Evolutionary conservation across 352 stramenopile species (phyloP).

Genomic region (Globisporangium cystogenes): DNA sequence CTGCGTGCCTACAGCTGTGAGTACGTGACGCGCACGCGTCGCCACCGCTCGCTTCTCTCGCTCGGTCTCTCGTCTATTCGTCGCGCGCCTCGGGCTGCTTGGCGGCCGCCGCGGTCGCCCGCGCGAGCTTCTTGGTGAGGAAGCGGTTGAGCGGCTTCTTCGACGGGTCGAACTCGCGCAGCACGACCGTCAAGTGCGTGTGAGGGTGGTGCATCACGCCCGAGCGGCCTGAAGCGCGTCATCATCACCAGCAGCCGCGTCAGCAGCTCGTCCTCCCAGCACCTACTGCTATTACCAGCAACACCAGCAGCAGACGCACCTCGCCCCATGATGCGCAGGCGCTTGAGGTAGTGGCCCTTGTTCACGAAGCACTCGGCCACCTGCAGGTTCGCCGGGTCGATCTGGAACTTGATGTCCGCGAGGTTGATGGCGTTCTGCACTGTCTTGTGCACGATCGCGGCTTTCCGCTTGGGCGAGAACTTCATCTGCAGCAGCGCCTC

Average conservation of each 20-base stretch:
- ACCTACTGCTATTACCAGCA: too few species aligned
- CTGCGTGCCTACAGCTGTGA: too few species aligned
- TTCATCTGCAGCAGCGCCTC: slow-evolving; percentile 84
- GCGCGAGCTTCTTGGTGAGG: slow-evolving; percentile 67
- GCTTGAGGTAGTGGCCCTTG: slow-evolving; percentile 81
- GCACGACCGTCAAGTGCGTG: slow-evolving; percentile 73
- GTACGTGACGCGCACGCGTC: too few species aligned
- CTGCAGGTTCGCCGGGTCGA: slow-evolving; percentile 81
- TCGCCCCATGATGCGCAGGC: slow-evolving; percentile 80
- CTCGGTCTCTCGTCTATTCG: slow-evolving; percentile 24
- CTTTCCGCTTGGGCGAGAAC: slow-evolving; percentile 83
- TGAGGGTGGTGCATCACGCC: slow-evolving; percentile 83
- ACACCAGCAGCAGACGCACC: slow-evolving; percentile 28
- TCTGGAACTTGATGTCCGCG: slow-evolving; percentile 86
- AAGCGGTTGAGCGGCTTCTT: slow-evolving; percentile 74
- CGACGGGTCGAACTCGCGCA: slow-evolving; percentile 74
- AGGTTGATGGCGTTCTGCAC: slow-evolving; percentile 86
- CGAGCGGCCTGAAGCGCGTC: slow-evolving; percentile 39
- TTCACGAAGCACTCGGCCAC: slow-evolving; percentile 84
- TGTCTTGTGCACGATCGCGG: slow-evolving; percentile 79
- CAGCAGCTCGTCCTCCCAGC: slow-evolving; percentile 1
- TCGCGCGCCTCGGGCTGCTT: slow-evolving; percentile 20
- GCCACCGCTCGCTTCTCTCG: too few species aligned
- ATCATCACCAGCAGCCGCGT: slow-evolving; percentile 5
- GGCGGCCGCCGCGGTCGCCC: slow-evolving; percentile 26